A percentile compares a stretch with the other conserved stretches of the same genome.
These are phyloP conservation scores for Fusarium globosum DNA, from an alignment of 2,329 filamentous ascomycete genomes.

Conservation along the genomic window DNA sequence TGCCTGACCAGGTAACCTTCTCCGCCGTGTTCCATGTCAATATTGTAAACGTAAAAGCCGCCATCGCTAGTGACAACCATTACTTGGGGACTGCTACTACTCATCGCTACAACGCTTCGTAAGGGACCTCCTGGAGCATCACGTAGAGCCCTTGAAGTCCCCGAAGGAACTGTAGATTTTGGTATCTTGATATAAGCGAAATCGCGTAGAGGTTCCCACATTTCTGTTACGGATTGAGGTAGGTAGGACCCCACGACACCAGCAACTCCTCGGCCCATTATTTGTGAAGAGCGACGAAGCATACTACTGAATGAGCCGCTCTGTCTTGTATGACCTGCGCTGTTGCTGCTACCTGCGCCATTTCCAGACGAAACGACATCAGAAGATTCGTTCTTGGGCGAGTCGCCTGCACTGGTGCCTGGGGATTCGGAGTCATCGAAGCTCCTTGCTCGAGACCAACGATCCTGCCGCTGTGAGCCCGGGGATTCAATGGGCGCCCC, in stretches of 20 bases:
- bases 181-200: conserved; percentile 98
- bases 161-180: conserved; percentile 56
- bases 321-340: conserved; percentile 56
- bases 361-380: conserved; percentile 51
- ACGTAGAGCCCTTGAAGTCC: conserved; percentile 40
- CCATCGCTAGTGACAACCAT: conserved; percentile 99
- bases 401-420: conserved; percentile 62
- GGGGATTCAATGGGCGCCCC: conserved; percentile 53
- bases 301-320: conserved; percentile 90
- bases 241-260: conserved; percentile 92
- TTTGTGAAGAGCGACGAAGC: conserved; percentile 92
- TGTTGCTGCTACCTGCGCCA: conserved; percentile 42
- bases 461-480: conserved; percentile 58
- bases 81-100: conserved; percentile 90
- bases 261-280: conserved; percentile 88
- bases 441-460: conserved; percentile 65
- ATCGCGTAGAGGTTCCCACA: conserved; percentile 95
- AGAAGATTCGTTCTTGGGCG: conserved; percentile 61
- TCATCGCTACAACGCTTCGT: conserved; percentile 96
- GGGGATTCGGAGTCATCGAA: conserved; percentile 59
- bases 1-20: conserved; percentile 93
- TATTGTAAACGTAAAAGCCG: conserved; percentile 92
- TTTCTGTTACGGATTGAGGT: conserved; percentile 92
- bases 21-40: conserved; percentile 93
- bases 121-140: conserved; percentile 64